Evolutionary conservation across 371 early-diverging fungal genomes (phyloP).

Genomic region (Mucor irregularis): DNA sequence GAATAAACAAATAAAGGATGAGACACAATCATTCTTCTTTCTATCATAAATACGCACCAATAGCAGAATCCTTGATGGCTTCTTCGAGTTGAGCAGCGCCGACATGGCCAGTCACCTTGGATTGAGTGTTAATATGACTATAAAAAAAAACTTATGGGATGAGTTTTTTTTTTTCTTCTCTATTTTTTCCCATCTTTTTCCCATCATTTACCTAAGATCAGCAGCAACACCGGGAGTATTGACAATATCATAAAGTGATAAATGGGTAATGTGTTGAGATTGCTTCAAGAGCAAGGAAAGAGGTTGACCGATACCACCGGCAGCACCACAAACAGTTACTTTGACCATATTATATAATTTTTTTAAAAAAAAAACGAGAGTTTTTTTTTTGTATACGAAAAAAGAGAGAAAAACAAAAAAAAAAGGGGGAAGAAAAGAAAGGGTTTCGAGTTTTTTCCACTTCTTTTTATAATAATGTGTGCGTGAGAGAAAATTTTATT

Average conservation of each 20-base stretch:
- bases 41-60: constrained; percentile 26
- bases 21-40: background rate
- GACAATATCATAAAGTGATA: constrained; percentile 77
- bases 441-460: constrained; percentile 4
- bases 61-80: constrained; percentile 47
- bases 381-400: background rate
- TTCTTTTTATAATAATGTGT: no score
- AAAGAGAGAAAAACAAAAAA: constrained; percentile 24
- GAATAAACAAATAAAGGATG: background rate
- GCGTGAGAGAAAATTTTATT: no score
- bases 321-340: constrained; percentile 82
- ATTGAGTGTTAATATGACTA: constrained; percentile 72
- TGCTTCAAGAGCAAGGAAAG: constrained; percentile 85
- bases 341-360: constrained; percentile 52
- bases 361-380: background rate
- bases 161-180: background rate
- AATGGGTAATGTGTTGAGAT: constrained; percentile 62
- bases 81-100: constrained; percentile 46
- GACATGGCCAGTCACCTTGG: constrained; percentile 62
- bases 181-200: no score
- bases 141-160: background rate
- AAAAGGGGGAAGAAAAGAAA: constrained; percentile 21
- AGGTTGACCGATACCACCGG: constrained; percentile 95
- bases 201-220: constrained; percentile 67
- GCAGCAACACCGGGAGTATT: constrained; percentile 78